Conservation (phyloP, 2,329 filamentous ascomycete species). For the Aspergillus fijiensis region DNA sequence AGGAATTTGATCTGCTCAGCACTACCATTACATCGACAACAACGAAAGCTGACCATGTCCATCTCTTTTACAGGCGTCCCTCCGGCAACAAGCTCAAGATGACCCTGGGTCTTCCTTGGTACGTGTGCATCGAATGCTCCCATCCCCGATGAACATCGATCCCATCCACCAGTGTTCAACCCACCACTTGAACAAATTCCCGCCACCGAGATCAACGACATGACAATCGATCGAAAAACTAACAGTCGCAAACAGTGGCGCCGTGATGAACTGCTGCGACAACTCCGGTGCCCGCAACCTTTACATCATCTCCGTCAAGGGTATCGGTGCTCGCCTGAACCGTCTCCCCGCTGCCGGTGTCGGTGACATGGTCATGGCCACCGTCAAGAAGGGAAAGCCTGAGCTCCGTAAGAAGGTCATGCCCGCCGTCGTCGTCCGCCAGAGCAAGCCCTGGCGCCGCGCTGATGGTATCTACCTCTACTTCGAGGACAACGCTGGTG, state of each 20-base stretch:
- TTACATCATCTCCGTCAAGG: constrained; percentile 99
- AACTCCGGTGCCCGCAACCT: constrained; percentile 98
- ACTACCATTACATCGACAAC: no score
- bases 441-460: constrained; percentile 99
- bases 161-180: no score
- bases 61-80: constrained; percentile 59
- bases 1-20: no score
- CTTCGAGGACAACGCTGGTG: constrained; percentile 99
- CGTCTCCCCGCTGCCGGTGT: constrained; percentile 95
- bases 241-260: constrained; percentile 64
- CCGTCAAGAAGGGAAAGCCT: constrained; percentile 99
- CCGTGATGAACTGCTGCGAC: constrained; percentile 99
- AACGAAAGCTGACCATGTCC: constrained; percentile 20
- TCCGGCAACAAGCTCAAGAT: constrained; percentile 99
- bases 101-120: constrained; percentile 99
- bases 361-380: constrained; percentile 99
- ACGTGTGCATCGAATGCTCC: constrained; percentile 53
- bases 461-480: constrained; percentile 98
- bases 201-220: not conserved
- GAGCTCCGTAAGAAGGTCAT: constrained; percentile 99
- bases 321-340: constrained; percentile 96
- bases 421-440: constrained; percentile 97
- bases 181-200: no score
- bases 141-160: not conserved
- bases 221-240: constrained; percentile 17